phyloP scores from a whole-genome alignment of 1,284 basidiomycete species.

The Leccinum subrobustum region DNA sequence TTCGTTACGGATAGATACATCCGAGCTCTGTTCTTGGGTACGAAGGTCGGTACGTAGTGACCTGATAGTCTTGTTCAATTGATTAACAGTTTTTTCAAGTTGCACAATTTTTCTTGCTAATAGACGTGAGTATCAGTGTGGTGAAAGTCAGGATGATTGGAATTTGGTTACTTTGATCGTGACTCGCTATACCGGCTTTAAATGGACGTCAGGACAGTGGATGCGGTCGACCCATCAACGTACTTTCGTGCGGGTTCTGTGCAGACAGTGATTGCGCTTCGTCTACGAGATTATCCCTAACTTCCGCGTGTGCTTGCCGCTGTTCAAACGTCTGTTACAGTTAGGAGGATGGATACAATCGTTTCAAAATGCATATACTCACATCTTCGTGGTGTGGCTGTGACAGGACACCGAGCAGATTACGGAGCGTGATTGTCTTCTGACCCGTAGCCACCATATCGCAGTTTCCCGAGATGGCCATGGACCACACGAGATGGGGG shows the following conservation, averaged over 20 bases:
- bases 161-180: neutral
- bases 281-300: neutral
- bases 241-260: neutral
- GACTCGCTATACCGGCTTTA: neutral
- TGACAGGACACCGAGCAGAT: neutral
- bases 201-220: neutral
- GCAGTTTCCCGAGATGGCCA: neutral
- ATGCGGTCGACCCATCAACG: neutral
- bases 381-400: neutral
- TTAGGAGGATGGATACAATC: neutral
- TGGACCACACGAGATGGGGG: neutral
- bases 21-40: neutral
- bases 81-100: neutral
- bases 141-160: neutral
- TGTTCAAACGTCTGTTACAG: neutral
- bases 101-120: neutral
- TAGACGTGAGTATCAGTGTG: too few relatives aligned
- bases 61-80: neutral
- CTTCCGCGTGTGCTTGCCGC: neutral
- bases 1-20: neutral
- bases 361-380: neutral
- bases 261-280: neutral
- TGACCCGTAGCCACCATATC: neutral
- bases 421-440: neutral
- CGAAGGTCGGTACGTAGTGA: neutral